A percentile compares a stretch with the other conserved stretches of the same genome.
Conservation (phyloP, 2,329 filamentous ascomycete species). For the Aplosporella prunicola region DNA sequence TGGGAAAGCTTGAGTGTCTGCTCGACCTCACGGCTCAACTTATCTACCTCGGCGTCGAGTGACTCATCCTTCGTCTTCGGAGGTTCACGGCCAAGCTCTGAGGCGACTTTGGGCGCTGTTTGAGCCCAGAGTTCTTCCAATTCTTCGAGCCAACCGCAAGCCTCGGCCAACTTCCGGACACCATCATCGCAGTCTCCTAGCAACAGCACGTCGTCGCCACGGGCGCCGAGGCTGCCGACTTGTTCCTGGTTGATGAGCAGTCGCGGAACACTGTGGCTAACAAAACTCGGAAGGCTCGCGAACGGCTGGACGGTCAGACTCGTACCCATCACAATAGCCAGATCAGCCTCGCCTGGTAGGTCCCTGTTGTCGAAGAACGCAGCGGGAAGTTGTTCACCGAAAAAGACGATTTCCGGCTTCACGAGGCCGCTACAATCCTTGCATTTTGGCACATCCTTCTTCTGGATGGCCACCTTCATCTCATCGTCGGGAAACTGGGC, state of each 20-base stretch:
- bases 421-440: conserved; percentile 64
- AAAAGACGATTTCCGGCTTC: conserved; percentile 94
- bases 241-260: conserved; percentile 79
- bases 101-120: conserved; percentile 48
- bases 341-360: conserved; percentile 55
- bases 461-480: conserved; percentile 62
- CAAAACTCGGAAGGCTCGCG: conserved; percentile 63
- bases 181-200: conserved; percentile 78
- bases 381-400: conserved; percentile 63
- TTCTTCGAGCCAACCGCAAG: conserved; percentile 77
- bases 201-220: conserved; percentile 74
- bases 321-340: conserved; percentile 80
- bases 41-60: conserved; percentile 48
- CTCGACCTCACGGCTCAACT: conserved; percentile 50
- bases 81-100: conserved; percentile 34
- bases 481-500: conserved; percentile 58
- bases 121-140: conserved; percentile 65
- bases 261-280: conserved; percentile 55
- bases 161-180: conserved; percentile 66
- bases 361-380: conserved; percentile 53
- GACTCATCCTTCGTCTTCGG: conserved; percentile 44
- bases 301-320: conserved; percentile 85
- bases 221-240: conserved; percentile 68
- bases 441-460: conserved; percentile 64
- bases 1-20: conserved; percentile 35